Evolutionary conservation across 164 flowering plant species (phyloP).

Genomic region (Tinospora cordifolia): DNA sequence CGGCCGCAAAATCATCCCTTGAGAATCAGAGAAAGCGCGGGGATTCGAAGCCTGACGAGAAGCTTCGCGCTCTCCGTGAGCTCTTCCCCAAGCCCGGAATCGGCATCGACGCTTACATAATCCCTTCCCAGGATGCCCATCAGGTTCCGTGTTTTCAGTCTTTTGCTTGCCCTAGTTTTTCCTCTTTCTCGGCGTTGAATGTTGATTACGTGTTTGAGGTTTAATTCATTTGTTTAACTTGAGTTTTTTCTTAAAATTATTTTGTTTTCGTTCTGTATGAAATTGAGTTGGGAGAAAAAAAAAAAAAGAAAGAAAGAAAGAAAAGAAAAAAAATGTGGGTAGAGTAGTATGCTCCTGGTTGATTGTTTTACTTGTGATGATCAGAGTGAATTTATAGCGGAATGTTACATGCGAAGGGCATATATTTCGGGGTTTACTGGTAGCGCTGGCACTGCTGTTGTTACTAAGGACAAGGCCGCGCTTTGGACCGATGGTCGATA

Average conservation of each 20-base stretch:
- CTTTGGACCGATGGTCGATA: constrained; percentile 99
- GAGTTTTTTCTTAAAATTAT: background rate
- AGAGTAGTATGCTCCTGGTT: background rate
- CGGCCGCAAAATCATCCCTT: constrained; percentile 63
- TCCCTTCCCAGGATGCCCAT: constrained; percentile 97
- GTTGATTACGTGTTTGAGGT: too few relatives aligned
- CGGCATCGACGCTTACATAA: constrained; percentile 77
- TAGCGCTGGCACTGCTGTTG: constrained; percentile 95
- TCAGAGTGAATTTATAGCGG: constrained; percentile 97
- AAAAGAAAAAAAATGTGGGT: too few relatives aligned
- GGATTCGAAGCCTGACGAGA: constrained; percentile 41
- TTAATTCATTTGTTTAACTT: background rate
- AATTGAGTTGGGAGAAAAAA: too few relatives aligned
- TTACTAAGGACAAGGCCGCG: constrained; percentile 90
- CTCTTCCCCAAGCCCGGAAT: constrained; percentile 66
- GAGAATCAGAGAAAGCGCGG: constrained; percentile 35
- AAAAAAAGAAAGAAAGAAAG: too few relatives aligned
- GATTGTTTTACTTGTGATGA: constrained; percentile 1
- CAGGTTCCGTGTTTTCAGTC: constrained; percentile 38
- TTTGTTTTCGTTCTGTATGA: too few relatives aligned
- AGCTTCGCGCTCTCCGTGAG: constrained; percentile 64
- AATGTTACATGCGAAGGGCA: constrained; percentile 81
- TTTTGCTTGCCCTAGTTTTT: too few relatives aligned
- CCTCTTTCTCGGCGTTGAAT: too few relatives aligned
- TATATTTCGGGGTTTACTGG: constrained; percentile 94